Conservation (phyloP, 2,329 filamentous ascomycete genomes). For the Dactylellina cionopaga region DNA sequence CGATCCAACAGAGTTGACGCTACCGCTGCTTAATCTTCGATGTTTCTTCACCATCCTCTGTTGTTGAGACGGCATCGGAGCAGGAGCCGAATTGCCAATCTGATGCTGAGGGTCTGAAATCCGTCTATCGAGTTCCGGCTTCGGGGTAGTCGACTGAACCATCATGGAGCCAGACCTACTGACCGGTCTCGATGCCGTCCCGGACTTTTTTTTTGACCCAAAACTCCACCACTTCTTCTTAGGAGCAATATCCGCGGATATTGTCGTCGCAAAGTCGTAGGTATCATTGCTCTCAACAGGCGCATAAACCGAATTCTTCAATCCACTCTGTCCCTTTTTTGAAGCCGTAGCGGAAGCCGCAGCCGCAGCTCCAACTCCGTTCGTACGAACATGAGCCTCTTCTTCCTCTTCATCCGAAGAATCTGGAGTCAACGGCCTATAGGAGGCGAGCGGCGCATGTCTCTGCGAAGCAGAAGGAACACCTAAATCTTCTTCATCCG, state of each 20-base stretch:
- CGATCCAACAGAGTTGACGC: constrained; percentile 26
- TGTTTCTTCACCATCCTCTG: constrained; percentile 35
- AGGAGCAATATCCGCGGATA: constrained; percentile 27
- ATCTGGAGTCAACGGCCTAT: constrained; percentile 38
- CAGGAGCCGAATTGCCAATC: background rate
- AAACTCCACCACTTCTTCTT: constrained; percentile 52
- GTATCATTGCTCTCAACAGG: constrained; percentile 10
- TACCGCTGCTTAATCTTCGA: constrained; percentile 37
- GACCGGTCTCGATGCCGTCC: constrained; percentile 10
- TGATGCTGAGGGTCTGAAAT: constrained; percentile 27
- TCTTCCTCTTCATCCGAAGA: constrained; percentile 33
- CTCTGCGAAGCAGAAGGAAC: background rate
- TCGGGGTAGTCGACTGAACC: constrained; percentile 4
- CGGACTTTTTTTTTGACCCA: constrained; percentile 26
- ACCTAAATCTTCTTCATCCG: constrained; percentile 27
- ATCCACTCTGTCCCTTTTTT: constrained; percentile 2
- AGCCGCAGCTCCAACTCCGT: background rate
- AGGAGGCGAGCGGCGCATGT: background rate
- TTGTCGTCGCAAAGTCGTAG: constrained; percentile 28
- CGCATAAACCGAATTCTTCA: constrained; percentile 11
- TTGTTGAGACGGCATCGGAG: constrained; percentile 4
- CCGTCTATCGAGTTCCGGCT: constrained; percentile 10
- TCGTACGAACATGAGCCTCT: background rate
- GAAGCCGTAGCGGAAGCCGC: too few relatives aligned
- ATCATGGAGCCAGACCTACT: constrained; percentile 28